phyloP scores from a whole-genome alignment of 1,284 basidiomycete species.

The Sanghuangporus baumii region DNA sequence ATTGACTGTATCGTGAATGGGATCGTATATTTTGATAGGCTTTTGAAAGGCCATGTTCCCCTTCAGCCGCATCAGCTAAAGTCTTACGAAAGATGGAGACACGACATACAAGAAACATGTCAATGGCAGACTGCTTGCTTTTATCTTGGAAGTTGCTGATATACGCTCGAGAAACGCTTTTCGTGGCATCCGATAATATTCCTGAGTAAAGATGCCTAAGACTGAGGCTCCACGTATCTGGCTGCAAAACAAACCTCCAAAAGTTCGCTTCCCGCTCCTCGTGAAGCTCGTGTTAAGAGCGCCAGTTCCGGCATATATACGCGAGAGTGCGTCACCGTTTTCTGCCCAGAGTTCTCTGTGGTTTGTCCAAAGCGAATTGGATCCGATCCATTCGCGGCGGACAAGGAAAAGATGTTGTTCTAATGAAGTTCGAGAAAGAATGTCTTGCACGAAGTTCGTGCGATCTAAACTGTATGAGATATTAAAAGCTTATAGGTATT shows the following conservation, averaged over 20 bases:
- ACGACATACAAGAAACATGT: conserved; percentile 79
- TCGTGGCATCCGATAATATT: conserved; percentile 91
- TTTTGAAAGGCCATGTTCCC: conserved; percentile 88
- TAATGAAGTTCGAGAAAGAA: conserved; percentile 73
- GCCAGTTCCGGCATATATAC: conserved; percentile 96
- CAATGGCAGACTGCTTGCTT: conserved; percentile 90
- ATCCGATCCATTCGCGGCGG: conserved; percentile 69
- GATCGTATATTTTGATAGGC: conserved; percentile 90
- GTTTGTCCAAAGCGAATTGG: conserved; percentile 70
- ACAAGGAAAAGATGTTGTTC: conserved; percentile 70
- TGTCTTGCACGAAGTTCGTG: conserved; percentile 97
- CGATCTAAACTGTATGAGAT: conserved; percentile 70
- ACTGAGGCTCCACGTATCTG: neutral
- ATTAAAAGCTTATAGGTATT: conserved; percentile 12
- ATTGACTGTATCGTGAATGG: conserved; percentile 85
- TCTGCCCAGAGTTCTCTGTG: conserved; percentile 97
- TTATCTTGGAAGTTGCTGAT: conserved; percentile 99
- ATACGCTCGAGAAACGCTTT: conserved; percentile 91
- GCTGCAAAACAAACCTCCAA: conserved; percentile 51
- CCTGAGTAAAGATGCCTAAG: conserved; percentile 37
- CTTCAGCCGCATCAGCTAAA: conserved; percentile 33
- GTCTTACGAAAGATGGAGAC: neutral
- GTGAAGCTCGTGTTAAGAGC: conserved; percentile 96
- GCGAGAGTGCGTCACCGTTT: conserved; percentile 85
- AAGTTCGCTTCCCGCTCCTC: conserved; percentile 87